These are phyloP conservation scores for Fraxinus latifolia DNA, from an alignment of 305 asterid genomes.

Conservation along the genomic window DNA sequence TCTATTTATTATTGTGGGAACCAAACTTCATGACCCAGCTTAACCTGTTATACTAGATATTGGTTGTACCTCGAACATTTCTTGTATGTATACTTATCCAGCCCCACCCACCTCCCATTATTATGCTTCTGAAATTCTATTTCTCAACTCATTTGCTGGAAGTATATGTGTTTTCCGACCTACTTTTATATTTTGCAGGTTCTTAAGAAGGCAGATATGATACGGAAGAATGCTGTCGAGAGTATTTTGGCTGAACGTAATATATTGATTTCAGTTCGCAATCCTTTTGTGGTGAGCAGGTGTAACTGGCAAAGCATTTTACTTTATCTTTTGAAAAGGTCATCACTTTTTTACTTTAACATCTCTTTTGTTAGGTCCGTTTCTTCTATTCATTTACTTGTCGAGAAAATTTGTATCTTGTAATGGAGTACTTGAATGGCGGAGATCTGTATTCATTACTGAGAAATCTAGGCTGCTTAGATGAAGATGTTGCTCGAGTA, in stretches of 20 bases:
- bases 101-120: neutral
- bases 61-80: neutral
- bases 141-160: neutral
- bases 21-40: neutral
- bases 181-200: slow-evolving; percentile 52
- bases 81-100: neutral
- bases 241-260: slow-evolving; percentile 99
- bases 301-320: slow-evolving; percentile 28
- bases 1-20: neutral
- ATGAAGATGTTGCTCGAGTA: slow-evolving; percentile 96
- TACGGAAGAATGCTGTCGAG: slow-evolving; percentile 98
- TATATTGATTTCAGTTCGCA: slow-evolving; percentile 94
- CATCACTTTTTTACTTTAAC: slow-evolving; percentile 25
- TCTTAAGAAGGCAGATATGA: slow-evolving; percentile 97
- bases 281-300: slow-evolving; percentile 97
- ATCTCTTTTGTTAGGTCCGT: slow-evolving; percentile 60
- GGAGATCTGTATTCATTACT: slow-evolving; percentile 96
- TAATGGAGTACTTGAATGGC: slow-evolving; percentile 98
- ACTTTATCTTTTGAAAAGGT: slow-evolving; percentile 21
- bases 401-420: slow-evolving; percentile 96
- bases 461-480: slow-evolving; percentile 97
- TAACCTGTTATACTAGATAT: neutral
- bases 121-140: neutral
- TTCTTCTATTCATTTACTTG: slow-evolving; percentile 99
- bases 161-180: neutral